phyloP scores from a whole-genome alignment of 768 basidiomycete genomes.

The Dacryopinax primogenitus region DNA sequence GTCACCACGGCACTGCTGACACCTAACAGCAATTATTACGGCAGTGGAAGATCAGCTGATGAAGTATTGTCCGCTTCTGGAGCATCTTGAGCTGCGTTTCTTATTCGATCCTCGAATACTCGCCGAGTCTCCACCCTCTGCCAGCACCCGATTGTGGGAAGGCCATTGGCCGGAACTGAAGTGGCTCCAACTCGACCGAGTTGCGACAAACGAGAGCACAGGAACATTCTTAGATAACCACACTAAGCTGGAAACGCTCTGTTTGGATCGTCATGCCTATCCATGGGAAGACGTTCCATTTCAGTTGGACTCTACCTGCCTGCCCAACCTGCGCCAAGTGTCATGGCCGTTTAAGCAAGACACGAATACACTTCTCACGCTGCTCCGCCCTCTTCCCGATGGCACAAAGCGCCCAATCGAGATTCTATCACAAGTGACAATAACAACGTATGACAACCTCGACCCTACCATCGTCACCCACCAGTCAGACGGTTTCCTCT shows the following conservation, averaged over 20 bases:
- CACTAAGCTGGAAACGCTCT: not conserved
- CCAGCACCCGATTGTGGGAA: not conserved
- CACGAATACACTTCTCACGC: not conserved
- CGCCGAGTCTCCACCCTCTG: not conserved
- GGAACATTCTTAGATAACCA: not conserved
- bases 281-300: not conserved
- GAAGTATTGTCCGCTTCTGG: not conserved
- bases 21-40: not conserved
- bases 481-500: not conserved
- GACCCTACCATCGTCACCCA: not conserved
- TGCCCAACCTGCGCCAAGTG: not conserved
- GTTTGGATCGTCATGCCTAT: not conserved
- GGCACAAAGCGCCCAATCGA: not conserved
- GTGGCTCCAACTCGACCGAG: not conserved
- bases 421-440: not conserved
- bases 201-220: not conserved
- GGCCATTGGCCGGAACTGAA: not conserved
- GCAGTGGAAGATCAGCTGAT: not conserved
- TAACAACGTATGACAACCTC: not conserved
- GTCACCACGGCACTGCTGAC: not conserved
- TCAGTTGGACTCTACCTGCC: not conserved
- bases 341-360: constrained; percentile 1
- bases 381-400: not conserved
- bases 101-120: not conserved
- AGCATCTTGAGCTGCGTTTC: not conserved